Conservation (phyloP, 768 basidiomycete genomes). For the Trametes coccinea region DNA sequence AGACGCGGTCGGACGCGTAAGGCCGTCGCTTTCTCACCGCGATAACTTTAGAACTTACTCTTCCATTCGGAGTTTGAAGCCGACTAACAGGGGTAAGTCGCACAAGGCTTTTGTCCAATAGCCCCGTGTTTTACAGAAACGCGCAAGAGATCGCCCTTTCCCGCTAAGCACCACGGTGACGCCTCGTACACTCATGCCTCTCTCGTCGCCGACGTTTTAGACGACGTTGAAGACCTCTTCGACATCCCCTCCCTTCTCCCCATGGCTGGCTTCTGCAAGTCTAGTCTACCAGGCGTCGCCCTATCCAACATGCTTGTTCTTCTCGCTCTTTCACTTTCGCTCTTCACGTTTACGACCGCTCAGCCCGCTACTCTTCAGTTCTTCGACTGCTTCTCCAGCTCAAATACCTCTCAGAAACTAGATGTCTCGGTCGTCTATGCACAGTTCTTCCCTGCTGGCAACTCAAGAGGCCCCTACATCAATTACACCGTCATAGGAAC, state of each 20-base stretch:
- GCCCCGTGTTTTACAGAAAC: not conserved
- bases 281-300: conserved; percentile 1
- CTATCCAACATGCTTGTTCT: conserved; percentile 18
- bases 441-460: conserved; percentile 54
- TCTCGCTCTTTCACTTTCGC: conserved; percentile 20
- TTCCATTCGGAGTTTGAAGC: conserved; percentile 10
- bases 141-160: not conserved
- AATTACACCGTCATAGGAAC: conserved; percentile 75
- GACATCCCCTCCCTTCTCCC: not conserved
- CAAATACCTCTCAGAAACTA: conserved; percentile 55
- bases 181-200: conserved; percentile 13
- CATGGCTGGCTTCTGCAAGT: conserved; percentile 17
- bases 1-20: too few species aligned
- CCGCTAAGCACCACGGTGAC: conserved; percentile 9
- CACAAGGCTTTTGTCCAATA: not conserved
- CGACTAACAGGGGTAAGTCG: not conserved
- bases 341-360: conserved; percentile 24
- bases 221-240: conserved; percentile 13
- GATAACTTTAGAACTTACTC: not conserved
- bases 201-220: conserved; percentile 11
- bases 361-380: conserved; percentile 66
- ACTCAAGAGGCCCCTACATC: conserved; percentile 42
- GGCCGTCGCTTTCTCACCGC: not conserved
- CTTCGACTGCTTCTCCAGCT: conserved; percentile 65
- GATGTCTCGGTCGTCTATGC: conserved; percentile 70